A percentile compares a stretch with the other conserved stretches of the same genome.
Evolutionary conservation across 2,329 filamentous ascomycete species (phyloP).

Genomic region (Rosellinia necatrix): DNA sequence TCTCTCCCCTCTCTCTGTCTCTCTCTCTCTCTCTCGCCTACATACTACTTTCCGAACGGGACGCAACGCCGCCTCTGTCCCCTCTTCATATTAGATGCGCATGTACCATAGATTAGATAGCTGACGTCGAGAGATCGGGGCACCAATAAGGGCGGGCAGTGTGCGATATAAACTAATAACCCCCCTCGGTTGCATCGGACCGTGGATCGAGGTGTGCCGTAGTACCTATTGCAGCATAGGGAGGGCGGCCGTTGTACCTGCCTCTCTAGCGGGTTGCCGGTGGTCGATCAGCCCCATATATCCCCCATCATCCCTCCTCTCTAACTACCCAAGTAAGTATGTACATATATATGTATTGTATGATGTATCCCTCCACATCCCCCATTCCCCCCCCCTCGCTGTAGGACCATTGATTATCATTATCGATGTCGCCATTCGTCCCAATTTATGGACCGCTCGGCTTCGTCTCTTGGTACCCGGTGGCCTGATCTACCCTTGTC

Average conservation of each 20-base stretch:
- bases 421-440: background rate
- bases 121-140: too few relatives aligned
- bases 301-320: background rate
- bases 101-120: too few relatives aligned
- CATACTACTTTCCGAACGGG: too few relatives aligned
- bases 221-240: too few relatives aligned
- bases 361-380: background rate
- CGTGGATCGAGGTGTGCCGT: constrained; percentile 7
- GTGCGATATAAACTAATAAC: background rate
- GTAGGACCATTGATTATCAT: constrained; percentile 4
- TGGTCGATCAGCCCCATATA: constrained; percentile 5
- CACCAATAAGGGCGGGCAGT: constrained; percentile 2
- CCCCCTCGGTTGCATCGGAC: constrained; percentile 3
- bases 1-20: too few relatives aligned
- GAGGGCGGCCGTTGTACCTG: too few relatives aligned
- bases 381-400: too few relatives aligned
- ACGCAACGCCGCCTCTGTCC: too few relatives aligned
- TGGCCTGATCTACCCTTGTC: constrained; percentile 11
- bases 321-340: too few relatives aligned
- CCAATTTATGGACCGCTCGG: background rate
- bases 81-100: too few relatives aligned
- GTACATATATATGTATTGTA: background rate
- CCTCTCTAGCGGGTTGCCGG: background rate
- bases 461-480: background rate
- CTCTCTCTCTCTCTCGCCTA: too few relatives aligned